Evolutionary conservation across 345 rosid species (phyloP).

Genomic region (Schrenkiella parvula): DNA sequence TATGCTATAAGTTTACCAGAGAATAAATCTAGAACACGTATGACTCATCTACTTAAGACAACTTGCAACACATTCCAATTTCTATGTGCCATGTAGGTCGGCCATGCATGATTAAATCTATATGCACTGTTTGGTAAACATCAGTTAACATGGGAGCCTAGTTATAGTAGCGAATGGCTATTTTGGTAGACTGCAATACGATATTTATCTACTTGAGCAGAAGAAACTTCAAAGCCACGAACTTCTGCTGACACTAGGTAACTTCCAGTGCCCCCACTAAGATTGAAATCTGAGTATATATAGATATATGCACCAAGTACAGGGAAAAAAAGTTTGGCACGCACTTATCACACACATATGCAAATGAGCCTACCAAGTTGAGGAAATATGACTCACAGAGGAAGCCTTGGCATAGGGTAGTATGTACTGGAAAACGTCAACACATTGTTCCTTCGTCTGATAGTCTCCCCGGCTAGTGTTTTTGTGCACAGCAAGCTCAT

Average conservation of each 20-base stretch:
- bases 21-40: background rate
- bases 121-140: background rate
- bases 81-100: slow-evolving; percentile 6
- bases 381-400: slow-evolving; percentile 63
- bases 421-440: slow-evolving; percentile 95
- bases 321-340: slow-evolving; percentile 14
- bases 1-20: slow-evolving; percentile 11
- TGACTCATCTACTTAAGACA: background rate
- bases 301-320: background rate
- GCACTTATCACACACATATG: background rate
- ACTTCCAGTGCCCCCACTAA: background rate
- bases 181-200: background rate
- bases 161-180: background rate
- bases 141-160: slow-evolving; percentile 19
- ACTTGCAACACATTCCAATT: slow-evolving; percentile 3
- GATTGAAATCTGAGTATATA: background rate
- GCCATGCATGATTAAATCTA: slow-evolving; percentile 8
- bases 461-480: slow-evolving; percentile 93
- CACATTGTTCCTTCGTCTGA: slow-evolving; percentile 96
- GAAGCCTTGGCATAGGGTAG: slow-evolving; percentile 86
- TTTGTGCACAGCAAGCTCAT: slow-evolving; percentile 81
- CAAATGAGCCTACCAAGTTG: slow-evolving; percentile 16
- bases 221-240: background rate
- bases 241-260: background rate
- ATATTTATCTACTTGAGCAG: background rate